Conservation (phyloP, 2,329 filamentous ascomycete genomes). For the Reticulascus tulasneorum region DNA sequence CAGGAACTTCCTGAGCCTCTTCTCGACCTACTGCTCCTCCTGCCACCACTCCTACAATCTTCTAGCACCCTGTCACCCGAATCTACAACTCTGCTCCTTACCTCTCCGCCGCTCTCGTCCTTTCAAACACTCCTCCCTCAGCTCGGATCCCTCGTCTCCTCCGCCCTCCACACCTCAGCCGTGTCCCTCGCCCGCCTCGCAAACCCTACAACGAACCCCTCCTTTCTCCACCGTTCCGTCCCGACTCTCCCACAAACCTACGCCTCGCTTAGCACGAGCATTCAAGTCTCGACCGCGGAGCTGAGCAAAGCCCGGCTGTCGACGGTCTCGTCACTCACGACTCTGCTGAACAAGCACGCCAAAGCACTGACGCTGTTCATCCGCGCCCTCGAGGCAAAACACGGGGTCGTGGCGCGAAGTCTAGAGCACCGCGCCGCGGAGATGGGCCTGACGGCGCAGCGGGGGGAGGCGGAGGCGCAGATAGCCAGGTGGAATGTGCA, state of each 20-base stretch:
- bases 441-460: constrained; percentile 38
- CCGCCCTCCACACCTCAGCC: constrained; percentile 45
- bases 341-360: constrained; percentile 36
- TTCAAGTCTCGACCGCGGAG: constrained; percentile 23
- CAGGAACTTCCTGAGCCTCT: constrained; percentile 38
- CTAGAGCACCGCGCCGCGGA: constrained; percentile 48
- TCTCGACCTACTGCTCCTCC: constrained; percentile 50
- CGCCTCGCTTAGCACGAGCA: constrained; percentile 28
- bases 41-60: constrained; percentile 43
- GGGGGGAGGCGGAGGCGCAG: constrained; percentile 33
- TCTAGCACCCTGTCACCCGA: constrained; percentile 30
- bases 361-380: constrained; percentile 38
- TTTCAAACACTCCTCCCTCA: constrained; percentile 44
- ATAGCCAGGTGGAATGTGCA: constrained; percentile 29
- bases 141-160: constrained; percentile 44
- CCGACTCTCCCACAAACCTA: constrained; percentile 41
- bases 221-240: constrained; percentile 55
- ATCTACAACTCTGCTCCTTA: constrained; percentile 40
- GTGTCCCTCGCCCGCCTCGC: constrained; percentile 43
- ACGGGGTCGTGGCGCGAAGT: constrained; percentile 46
- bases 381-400: constrained; percentile 51
- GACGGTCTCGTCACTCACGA: constrained; percentile 30
- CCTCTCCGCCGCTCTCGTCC: constrained; percentile 44
- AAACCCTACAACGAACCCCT: constrained; percentile 48
- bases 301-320: constrained; percentile 36